Conservation (phyloP, 805 yeast genomes). For the Ascoidea tarda region DNA sequence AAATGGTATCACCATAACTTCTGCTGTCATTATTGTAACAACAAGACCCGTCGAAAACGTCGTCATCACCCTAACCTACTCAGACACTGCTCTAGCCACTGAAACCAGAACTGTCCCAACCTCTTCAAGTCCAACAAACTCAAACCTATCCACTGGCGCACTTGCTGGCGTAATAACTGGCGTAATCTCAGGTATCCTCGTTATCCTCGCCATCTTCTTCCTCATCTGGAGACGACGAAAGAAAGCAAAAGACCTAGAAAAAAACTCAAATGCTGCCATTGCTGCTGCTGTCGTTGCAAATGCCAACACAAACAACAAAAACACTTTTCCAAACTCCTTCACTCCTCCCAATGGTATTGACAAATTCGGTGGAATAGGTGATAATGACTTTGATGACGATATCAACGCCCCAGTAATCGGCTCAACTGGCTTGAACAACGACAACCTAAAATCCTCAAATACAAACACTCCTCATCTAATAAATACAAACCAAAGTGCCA, state of each 20-base stretch:
- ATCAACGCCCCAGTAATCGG: constrained; percentile 6
- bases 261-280: constrained; percentile 7
- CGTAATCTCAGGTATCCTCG: constrained; percentile 5
- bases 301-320: constrained; percentile 1
- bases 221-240: constrained; percentile 10
- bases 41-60: constrained; percentile 6
- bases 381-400: constrained; percentile 2
- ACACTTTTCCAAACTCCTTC: background rate
- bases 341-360: constrained; percentile 5
- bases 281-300: constrained; percentile 10
- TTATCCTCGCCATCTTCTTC: constrained; percentile 6
- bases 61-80: constrained; percentile 5
- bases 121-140: background rate
- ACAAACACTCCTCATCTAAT: background rate
- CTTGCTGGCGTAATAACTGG: constrained; percentile 10
- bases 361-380: background rate
- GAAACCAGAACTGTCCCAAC: background rate
- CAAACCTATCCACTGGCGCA: constrained; percentile 4
- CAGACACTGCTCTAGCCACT: background rate
- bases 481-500: too few relatives aligned
- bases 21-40: constrained; percentile 8
- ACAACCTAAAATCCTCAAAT: background rate
- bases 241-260: constrained; percentile 7
- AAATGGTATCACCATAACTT: constrained; percentile 9
- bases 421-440: constrained; percentile 9